Evolutionary conservation across 495 filamentous ascomycete genomes (phyloP), one percentile per base, ranked within the genome.

Genomic region (Penicillium cosmopolitanum): DNA sequence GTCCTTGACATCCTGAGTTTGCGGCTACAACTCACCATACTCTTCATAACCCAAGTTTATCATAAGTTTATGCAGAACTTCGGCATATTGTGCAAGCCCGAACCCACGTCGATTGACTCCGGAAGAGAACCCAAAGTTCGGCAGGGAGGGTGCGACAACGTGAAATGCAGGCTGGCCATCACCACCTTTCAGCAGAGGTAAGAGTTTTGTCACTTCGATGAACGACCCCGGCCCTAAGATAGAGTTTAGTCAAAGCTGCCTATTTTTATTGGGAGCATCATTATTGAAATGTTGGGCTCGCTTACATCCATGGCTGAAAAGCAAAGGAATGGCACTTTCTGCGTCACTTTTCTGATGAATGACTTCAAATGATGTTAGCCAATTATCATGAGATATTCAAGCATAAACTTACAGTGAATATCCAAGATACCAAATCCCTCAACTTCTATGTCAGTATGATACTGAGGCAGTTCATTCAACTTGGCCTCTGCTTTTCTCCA

Each of bases 31-130:
- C 57, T 34, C 70, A 72, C 82, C 82, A 69, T 94, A 93, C 55
- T 83, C 65, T 12, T 70, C 58, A 73, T 94, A 93, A 0, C 83
- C 83, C 9, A 93, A 82, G 44, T 78, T 73, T 10, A 81, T 60
- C 90, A 94, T 93, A 3, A 94, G 77, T 4, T 77, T 80, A 67
- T 92, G 76, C 53, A 85, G 73, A 5, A 80, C 70, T 46, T 83
- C 80, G 5, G 86, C 90, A 28, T 91, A 87, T 55, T 90, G 82
- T 18, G 69, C 69, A 23, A 88, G 72, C 2, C 76, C 78, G 42
- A 89, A 84, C 1, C 82, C 80, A 57, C 75, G 75, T 38, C 73
- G 72, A 44, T 64, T 70, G 18, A 74, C 71, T 1, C 69, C 74
- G 0, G 72, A 66, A 8, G 72, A 77, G 47, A 78, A 79, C 11